Conservation (phyloP, 108 stramenopile genomes). For the Bacterosira constricta region DNA sequence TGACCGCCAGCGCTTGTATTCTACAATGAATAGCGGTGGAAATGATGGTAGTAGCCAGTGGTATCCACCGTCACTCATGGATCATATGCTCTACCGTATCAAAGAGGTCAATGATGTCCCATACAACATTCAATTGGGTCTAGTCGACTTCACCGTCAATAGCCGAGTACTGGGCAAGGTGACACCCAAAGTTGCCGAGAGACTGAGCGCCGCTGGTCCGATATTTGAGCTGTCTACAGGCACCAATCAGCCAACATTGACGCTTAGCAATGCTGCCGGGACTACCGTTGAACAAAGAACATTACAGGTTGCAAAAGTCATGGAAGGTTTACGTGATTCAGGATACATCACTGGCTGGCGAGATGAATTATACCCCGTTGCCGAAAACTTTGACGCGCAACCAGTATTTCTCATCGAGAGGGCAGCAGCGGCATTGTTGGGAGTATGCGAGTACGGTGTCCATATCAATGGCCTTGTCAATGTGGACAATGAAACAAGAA, state of each 20-base stretch:
- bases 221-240: slow-evolving; percentile 32
- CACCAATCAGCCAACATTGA: slow-evolving; percentile 24
- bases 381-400: slow-evolving; percentile 60
- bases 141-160: slow-evolving; percentile 68
- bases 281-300: slow-evolving; percentile 60
- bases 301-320: slow-evolving; percentile 60
- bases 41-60: not conserved
- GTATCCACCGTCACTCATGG: slow-evolving; percentile 43
- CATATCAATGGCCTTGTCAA: slow-evolving; percentile 81
- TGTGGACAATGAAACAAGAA: slow-evolving; percentile 27
- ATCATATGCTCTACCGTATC: slow-evolving; percentile 80
- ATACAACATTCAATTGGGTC: slow-evolving; percentile 41
- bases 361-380: slow-evolving; percentile 78
- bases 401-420: slow-evolving; percentile 85
- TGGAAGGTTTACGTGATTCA: slow-evolving; percentile 50
- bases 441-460: slow-evolving; percentile 76
- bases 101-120: slow-evolving; percentile 65
- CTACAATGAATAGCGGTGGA: not conserved
- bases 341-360: slow-evolving; percentile 86
- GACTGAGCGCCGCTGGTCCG: slow-evolving; percentile 39
- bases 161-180: slow-evolving; percentile 66
- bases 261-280: slow-evolving; percentile 51
- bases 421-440: slow-evolving; percentile 74
- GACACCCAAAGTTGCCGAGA: slow-evolving; percentile 54
- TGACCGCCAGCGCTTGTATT: not conserved